Percentiles rank a stretch among this genome's conserved stretches.
phyloP scores from a whole-genome alignment of 139 green algal genomes.

The Diplosphaera chodatii region DNA sequence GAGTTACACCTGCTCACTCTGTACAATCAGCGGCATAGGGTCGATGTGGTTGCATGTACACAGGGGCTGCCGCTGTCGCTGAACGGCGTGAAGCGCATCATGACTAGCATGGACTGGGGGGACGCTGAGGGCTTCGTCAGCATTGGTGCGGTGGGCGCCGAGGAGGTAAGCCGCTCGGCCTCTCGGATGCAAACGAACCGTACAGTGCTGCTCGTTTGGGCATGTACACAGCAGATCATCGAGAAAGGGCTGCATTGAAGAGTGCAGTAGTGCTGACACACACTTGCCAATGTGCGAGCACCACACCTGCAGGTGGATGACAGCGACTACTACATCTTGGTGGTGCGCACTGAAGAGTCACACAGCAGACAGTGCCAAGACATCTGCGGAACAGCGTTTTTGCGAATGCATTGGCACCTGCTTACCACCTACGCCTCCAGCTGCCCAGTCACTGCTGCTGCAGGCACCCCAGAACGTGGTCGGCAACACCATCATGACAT shows the following conservation, averaged over 20 bases:
- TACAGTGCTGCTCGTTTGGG: no score
- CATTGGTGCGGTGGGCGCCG: conserved; percentile 41
- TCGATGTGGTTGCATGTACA: conserved; percentile 3
- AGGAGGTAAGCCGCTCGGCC: conserved; percentile 14
- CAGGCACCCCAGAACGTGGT: conserved; percentile 62
- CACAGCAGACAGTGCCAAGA: no score
- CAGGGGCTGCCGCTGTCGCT: conserved; percentile 65
- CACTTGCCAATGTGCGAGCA: neutral
- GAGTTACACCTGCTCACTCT: no score
- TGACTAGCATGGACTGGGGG: conserved; percentile 83
- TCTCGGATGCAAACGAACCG: no score
- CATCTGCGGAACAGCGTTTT: no score
- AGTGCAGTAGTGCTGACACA: conserved; percentile 28
- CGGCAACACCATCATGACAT: conserved; percentile 54
- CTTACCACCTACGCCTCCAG: no score
- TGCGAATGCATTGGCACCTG: no score
- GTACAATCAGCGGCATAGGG: no score
- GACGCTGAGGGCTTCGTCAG: conserved; percentile 44
- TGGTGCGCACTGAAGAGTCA: no score
- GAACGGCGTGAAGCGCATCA: conserved; percentile 55
- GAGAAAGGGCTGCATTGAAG: no score
- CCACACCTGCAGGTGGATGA: conserved; percentile 13
- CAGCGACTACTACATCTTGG: conserved; percentile 19
- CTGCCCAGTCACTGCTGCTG: no score
- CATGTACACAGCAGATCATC: no score